Evolutionary conservation across 2,329 filamentous ascomycete species (phyloP).

Genomic region (Teratosphaeria zuluensis): DNA sequence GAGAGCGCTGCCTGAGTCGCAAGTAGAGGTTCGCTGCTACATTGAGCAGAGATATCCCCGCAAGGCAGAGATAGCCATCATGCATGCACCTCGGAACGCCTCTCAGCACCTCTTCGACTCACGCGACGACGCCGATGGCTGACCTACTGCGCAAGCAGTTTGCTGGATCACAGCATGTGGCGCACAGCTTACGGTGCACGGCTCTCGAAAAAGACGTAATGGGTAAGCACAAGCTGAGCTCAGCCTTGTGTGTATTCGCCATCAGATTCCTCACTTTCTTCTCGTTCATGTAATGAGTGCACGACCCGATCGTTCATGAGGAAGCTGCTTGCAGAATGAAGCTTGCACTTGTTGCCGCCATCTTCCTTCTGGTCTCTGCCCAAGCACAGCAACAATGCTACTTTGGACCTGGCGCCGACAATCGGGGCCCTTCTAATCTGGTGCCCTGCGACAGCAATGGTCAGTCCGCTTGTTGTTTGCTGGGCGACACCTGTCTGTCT

Average conservation of each 20-base stretch:
- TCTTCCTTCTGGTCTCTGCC: neutral
- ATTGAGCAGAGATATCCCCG: neutral
- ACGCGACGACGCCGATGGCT: neutral
- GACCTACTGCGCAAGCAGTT: neutral
- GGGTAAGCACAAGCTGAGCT: neutral
- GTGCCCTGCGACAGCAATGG: constrained; percentile 18
- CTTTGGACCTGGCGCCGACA: constrained; percentile 17
- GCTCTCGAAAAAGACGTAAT: neutral
- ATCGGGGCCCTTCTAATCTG: constrained; percentile 16
- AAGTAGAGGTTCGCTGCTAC: neutral
- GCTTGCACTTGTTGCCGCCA: neutral
- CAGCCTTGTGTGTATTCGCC: neutral
- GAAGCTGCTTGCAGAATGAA: neutral
- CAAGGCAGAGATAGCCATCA: neutral
- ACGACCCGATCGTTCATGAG: neutral
- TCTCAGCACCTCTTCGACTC: neutral
- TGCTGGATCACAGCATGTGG: neutral
- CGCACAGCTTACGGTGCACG: neutral
- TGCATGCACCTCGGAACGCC: neutral
- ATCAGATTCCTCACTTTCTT: neutral
- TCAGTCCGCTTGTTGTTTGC: constrained; percentile 18
- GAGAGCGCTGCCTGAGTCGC: neutral
- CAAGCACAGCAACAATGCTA: constrained; percentile 23
- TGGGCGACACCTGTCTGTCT: constrained; percentile 20
- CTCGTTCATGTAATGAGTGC: neutral